phyloP scores from a whole-genome alignment of 1,139 yeast species.

The Ogataea hybrid region DNA sequence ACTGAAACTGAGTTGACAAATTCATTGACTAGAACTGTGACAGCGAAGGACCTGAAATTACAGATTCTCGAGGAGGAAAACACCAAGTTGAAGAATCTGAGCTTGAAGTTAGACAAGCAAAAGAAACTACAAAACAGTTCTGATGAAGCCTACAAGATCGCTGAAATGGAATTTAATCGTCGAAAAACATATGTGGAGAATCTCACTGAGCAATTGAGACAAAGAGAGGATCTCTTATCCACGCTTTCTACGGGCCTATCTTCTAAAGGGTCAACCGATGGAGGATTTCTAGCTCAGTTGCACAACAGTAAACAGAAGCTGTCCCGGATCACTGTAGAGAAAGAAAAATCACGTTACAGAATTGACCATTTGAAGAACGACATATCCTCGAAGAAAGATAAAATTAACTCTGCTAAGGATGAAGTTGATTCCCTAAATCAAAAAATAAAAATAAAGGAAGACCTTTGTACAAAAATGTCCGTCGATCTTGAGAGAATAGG shows the following conservation, averaged over 20 bases:
- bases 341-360: slow-evolving; percentile 62
- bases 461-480: slow-evolving; percentile 38
- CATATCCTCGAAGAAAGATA: slow-evolving; percentile 49
- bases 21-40: slow-evolving; percentile 63
- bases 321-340: slow-evolving; percentile 52
- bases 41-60: slow-evolving; percentile 55
- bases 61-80: slow-evolving; percentile 33
- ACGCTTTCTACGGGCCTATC: slow-evolving; percentile 90
- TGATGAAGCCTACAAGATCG: slow-evolving; percentile 24
- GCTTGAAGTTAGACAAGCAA: slow-evolving; percentile 7
- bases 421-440: slow-evolving; percentile 41
- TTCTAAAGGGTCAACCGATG: slow-evolving; percentile 73
- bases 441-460: background rate
- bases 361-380: slow-evolving; percentile 57
- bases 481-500: slow-evolving; percentile 53
- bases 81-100: slow-evolving; percentile 3
- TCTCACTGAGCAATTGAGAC: slow-evolving; percentile 49
- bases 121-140: background rate
- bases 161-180: slow-evolving; percentile 40
- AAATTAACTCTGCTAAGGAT: slow-evolving; percentile 50
- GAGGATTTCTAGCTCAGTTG: slow-evolving; percentile 78
- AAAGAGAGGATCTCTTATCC: slow-evolving; percentile 77
- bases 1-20: slow-evolving; percentile 60
- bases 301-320: slow-evolving; percentile 60
- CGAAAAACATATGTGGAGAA: slow-evolving; percentile 44